phyloP scores from a whole-genome alignment of 2,329 filamentous ascomycete genomes.

The Fusarium dlaminii region DNA sequence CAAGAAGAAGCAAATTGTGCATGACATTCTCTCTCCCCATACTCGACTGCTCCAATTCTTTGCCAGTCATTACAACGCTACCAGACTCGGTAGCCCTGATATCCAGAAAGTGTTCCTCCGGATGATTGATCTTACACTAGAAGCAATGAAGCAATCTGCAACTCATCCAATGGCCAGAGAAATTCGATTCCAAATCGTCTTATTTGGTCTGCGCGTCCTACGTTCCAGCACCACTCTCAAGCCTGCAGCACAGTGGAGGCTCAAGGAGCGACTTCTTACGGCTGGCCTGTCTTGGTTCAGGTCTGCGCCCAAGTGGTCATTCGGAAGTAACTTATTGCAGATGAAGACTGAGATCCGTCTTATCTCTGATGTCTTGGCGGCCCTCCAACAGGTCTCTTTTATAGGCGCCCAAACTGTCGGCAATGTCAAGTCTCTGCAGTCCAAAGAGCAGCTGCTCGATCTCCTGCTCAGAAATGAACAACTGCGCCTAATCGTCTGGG shows the following conservation, averaged over 20 bases:
- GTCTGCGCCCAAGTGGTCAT: conserved; percentile 87
- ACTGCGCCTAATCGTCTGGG: conserved; percentile 86
- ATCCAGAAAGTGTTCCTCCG: conserved; percentile 84
- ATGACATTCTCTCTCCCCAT: conserved; percentile 88
- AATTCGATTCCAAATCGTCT: conserved; percentile 86
- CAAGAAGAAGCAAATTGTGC: conserved; percentile 79
- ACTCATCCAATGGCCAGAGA: conserved; percentile 90
- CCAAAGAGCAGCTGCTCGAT: conserved; percentile 85
- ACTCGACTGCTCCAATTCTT: conserved; percentile 88
- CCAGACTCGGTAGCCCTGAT: conserved; percentile 83
- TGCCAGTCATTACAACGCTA: conserved; percentile 93
- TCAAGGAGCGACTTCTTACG: conserved; percentile 90
- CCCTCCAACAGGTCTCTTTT: conserved; percentile 70
- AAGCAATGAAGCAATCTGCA: conserved; percentile 74
- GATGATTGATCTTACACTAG: conserved; percentile 80
- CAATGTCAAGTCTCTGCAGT: conserved; percentile 71
- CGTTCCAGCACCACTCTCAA: conserved; percentile 74
- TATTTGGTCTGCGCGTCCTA: conserved; percentile 84
- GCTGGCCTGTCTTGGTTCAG: conserved; percentile 91
- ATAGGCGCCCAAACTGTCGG: conserved; percentile 64
- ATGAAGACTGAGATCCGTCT: conserved; percentile 91
- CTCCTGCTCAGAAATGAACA: conserved; percentile 87
- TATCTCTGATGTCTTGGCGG: conserved; percentile 76
- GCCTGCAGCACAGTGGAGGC: conserved; percentile 74
- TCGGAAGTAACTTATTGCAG: conserved; percentile 92